These are phyloP conservation scores for Fremontodendron californicum DNA, from an alignment of 345 rosid genomes.

Conservation along the genomic window DNA sequence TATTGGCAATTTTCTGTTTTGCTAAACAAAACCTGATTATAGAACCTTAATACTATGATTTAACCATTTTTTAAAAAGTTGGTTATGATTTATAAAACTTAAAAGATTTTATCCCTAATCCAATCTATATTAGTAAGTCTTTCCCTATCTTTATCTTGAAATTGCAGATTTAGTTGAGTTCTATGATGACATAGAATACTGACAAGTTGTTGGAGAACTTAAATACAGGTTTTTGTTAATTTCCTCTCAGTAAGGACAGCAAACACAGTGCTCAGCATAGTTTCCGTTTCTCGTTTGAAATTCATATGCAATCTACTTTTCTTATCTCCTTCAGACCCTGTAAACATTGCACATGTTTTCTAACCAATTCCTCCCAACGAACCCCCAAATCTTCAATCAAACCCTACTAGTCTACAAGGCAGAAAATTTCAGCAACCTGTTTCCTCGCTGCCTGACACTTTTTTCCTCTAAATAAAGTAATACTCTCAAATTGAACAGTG, in stretches of 20 bases:
- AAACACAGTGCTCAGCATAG: too few species aligned
- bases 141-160: not conserved
- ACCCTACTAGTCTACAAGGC: not conserved
- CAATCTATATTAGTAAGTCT: not conserved
- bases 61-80: not conserved
- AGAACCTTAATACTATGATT: not conserved
- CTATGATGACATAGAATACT: not conserved
- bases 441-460: not conserved
- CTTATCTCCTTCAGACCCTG: not conserved
- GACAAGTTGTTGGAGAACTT: too few species aligned
- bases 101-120: not conserved
- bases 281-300: too few species aligned
- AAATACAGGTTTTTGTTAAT: too few species aligned
- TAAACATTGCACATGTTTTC: not conserved
- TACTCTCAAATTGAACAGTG: not conserved
- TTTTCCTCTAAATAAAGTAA: not conserved
- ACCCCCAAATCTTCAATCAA: not conserved
- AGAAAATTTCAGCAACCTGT: not conserved
- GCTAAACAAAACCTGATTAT: not conserved
- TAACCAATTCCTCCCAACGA: not conserved
- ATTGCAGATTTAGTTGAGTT: not conserved
- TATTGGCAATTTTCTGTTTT: not conserved
- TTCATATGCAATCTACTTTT: too few species aligned
- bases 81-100: not conserved
- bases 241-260: too few species aligned